A percentile compares a stretch with the other conserved stretches of the same genome.
Conservation (phyloP, 1,139 yeast species). For the Pichia sp. region DNA sequence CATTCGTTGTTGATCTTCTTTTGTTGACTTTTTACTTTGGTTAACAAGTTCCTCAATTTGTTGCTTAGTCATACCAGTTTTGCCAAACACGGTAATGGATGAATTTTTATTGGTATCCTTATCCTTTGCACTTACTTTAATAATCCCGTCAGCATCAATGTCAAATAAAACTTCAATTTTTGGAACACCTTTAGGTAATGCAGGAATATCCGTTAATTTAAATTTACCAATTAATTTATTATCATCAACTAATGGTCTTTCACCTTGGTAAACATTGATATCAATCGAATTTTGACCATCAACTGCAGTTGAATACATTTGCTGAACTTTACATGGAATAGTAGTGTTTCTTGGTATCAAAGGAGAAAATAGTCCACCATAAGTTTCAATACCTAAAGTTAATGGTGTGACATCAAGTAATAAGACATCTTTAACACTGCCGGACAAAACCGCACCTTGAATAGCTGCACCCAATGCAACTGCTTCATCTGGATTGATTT, state of each 20-base stretch:
- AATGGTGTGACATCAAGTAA: conserved; percentile 73
- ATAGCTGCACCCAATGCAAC: conserved; percentile 83
- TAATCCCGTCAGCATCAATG: conserved; percentile 79
- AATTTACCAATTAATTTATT: conserved; percentile 70
- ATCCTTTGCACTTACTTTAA: conserved; percentile 67
- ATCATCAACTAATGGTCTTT: conserved; percentile 64
- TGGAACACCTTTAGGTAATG: conserved; percentile 70
- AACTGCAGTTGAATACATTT: conserved; percentile 74
- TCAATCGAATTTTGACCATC: conserved; percentile 81
- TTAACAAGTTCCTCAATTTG: conserved; percentile 53
- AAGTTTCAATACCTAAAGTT: conserved; percentile 74
- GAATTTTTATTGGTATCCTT: conserved; percentile 48
- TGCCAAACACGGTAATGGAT: conserved; percentile 66
- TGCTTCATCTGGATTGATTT: conserved; percentile 78
- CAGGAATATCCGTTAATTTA: conserved; percentile 59
- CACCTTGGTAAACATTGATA: conserved; percentile 74
- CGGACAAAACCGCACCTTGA: conserved; percentile 72
- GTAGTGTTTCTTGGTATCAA: conserved; percentile 71
- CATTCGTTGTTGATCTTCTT: conserved; percentile 38
- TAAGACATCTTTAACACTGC: conserved; percentile 64
- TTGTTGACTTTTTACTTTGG: conserved; percentile 41
- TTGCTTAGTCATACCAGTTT: conserved; percentile 58
- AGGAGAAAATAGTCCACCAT: conserved; percentile 75
- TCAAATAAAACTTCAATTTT: conserved; percentile 69
- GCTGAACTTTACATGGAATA: conserved; percentile 66